Evolutionary conservation across 23 red algal genomes (phyloP), one percentile per base, ranked within the genome.

Genomic region (Pyropia yezoensis): DNA sequence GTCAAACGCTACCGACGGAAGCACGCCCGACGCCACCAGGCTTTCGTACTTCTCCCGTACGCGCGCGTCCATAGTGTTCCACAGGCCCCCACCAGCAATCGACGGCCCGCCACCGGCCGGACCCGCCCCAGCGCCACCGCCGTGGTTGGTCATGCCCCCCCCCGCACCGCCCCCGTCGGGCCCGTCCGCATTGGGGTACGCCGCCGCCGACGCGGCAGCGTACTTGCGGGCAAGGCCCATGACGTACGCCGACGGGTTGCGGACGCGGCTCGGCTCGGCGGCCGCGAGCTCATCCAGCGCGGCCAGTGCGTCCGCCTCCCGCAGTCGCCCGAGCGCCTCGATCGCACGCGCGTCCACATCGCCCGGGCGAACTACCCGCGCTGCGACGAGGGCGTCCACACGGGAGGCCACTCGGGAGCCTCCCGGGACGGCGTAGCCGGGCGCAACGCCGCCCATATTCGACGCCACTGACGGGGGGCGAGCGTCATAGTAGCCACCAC

Each of bases 171-270:
- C 67, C 18, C 58, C 60, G 33, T 67, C 52, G 23, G 52, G 52
- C 54, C 58, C 61, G 49, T 55, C 66, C 63, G 61, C 62, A 27
- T 64, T 39, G 1, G 76, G 66, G 14, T 69, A 52, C 32, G 69
- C 69, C 20, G 70, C 60, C 0, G 80, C 80, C 34, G 74, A 70
- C 45, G 70, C 80, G 54, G 61, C 64, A n/a, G 80, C 80, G 61
- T 77, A 88, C 73, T 88, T 88, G 55, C 76, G 76, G 67, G 65
- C 76, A 33, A 88, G 66, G 21, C 83, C 73, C 83, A 88, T 88
- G 14, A 88, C 72, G 65, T 88, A 88, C 2, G 83, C 83, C 53
- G 72, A 78, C 83, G 70, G 62, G 51, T 88, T 88, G 11, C 83
- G 63, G 15, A 88, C 83, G 26, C 83, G 72, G 17, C 70, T 59